Evolutionary conservation across 2,329 filamentous ascomycete species (phyloP), one percentile per base, ranked within the genome.

Genomic region (Penicillium sp.): DNA sequence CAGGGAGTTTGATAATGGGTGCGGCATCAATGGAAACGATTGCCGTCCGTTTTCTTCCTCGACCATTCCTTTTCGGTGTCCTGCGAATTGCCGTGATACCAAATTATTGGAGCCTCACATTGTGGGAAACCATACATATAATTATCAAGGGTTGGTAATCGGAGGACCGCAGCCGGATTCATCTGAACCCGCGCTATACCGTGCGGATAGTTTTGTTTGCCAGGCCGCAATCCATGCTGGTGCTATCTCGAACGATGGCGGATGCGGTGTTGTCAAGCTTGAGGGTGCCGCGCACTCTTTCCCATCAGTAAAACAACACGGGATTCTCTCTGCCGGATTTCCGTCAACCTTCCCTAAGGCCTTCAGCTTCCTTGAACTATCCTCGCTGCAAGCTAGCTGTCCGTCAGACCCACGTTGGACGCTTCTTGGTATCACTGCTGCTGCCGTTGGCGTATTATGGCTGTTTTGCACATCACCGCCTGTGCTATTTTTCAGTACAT

Each of bases 131-230:
- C 65, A 78, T 48, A 76, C 78, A 1, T 72, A 81, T 61, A 77
- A 79, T 55, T 84, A 84, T 60, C 74, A 75, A 53, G 67, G 75
- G 2, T 70, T 82, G 16, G 77, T 84, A 1, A 72, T 84, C 26
- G 81, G 81, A 32, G 81, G 81, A 2, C 72, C 76, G 2, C 61
- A 69, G 16, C 65, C 68, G 0, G 67, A 67, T 13, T 70, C 71
- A 4, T 66, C 72, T 2, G 69, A 73, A 6, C 62, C 63, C 1
- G 81, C 87, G 0, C 78, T 89, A 19, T 97, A 97, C 70, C 88
- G 94, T 16, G 91, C 89, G 9, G 91, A 96, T 72, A 95, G 90
- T 13, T 95, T 90, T 74, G 87, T 96, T 51, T 96, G 91, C 68
- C 87, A 85, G 55, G 82, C 91, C 11, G 91, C 91, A 32, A 89